Evolutionary conservation across 768 basidiomycete genomes (phyloP), one percentile per base, ranked within the genome.

Genomic region (Tricholoma sp.): DNA sequence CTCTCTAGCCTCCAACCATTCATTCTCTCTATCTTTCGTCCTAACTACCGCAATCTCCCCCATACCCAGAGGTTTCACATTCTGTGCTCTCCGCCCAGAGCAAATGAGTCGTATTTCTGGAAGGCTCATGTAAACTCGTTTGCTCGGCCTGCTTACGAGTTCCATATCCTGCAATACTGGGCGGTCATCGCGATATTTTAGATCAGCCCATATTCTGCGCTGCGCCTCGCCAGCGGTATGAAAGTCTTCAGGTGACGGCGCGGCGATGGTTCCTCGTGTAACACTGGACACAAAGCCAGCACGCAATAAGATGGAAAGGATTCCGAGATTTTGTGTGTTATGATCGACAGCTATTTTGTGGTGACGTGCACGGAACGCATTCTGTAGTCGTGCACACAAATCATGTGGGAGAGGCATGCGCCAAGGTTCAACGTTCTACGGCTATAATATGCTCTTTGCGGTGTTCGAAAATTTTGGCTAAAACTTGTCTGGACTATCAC

Each of bases 1-100:
- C 71, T 99, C 95, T 70, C 95, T 79, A 5, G 94, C 95, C 70
- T 99, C 96, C 64, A 97, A 62, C 86, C 91, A 98, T 67, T 88
- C 86, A 59, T 89, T 75, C 67, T 89, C 84, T 73, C 74, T 83
- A 64, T 78, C 79, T 62, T 78, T 78, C 51, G 89, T 93, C 71
- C 76, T 80, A 16, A 99, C 84, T 9, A 98, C 83, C 19, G 91
- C 89, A 61, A 98, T 83, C 75, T 99, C 97, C 16, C 97, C 95
- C 79, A 98, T 83, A 0, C 88, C 87, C 54, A 98, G 76, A 0
- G 95, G 93, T 58, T 84, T 84, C 11, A 97, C 80, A 9, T 83
- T 85, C 68, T 90, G 84, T 7, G 88, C 91, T 57, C 93, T 76
- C 55, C 90, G 73, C 5, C 97, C 97, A 1, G 86, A 84, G 65